Base-by-base conservation (phyloP, 129 eudicot species). In the Mikania micrantha region DNA sequence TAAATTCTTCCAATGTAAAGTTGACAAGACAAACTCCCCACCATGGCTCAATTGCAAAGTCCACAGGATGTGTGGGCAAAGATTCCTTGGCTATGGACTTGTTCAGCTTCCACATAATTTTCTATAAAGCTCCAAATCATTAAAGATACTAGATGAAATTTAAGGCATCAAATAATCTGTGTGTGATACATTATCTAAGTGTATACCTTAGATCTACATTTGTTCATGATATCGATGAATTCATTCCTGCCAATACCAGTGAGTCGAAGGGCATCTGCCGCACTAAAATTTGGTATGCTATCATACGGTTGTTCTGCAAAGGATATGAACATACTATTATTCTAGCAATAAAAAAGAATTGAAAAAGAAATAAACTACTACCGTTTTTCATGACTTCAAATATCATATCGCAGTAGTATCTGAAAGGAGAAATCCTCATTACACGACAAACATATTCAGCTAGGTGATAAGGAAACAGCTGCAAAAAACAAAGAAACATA, bases 1-100 rank as follows among this genome's bases (percentile, higher is more conserved):
- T 94, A 63, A 89, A 94, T 74, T 94, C 99, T 76, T 94, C 99
- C 66, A 94, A 63, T 29, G 99, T 89, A 61, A 94, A 89, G 73
- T 94, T 94, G 69, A 94, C 97, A 13, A 94, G 88, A 81, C 95
- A 90, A 77, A 89, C 97, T 78, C 96, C 99, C 99, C 99, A 94
- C 99, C 99, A 94, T 58, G 96, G 93, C 75, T 94, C 99, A 45
- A 89, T 94, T n/a, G 74, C 72, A 25, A 94, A 86, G 74, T 94
- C 99, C 76, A 94, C 97, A 38, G 99, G 99, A 71, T 89, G 80
- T 62, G 82, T 74, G 16, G 99, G 99, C 84, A 94, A 73, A 69
- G 88, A 82, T 79, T 94, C 99, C 83, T 85, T 94, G 24, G 99
- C 99, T 57, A 94, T 94, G 53, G 99, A 89, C 90, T 94, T 94